These are phyloP conservation scores for Pleurotus djamor DNA, from an alignment of 768 basidiomycete genomes.

Conservation along the genomic window DNA sequence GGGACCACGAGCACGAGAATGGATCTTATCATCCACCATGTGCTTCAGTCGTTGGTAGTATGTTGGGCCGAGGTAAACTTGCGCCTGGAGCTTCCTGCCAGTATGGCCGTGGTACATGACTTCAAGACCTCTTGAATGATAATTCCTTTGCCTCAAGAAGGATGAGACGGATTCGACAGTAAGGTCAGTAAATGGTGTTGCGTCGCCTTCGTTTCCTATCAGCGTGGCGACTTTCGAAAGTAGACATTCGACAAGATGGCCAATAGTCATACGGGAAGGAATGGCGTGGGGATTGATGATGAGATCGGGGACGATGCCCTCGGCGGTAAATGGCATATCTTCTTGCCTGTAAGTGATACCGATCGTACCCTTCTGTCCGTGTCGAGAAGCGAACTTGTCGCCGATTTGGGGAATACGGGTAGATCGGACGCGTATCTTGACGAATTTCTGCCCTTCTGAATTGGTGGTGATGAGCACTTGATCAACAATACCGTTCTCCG, in stretches of 20 bases:
- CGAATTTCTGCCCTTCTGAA: slow-evolving; percentile 94
- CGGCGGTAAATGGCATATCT: slow-evolving; percentile 98
- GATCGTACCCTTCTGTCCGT: slow-evolving; percentile 99
- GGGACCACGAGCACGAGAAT: slow-evolving; percentile 95
- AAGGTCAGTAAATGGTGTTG: slow-evolving; percentile 97
- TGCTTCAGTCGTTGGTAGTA: slow-evolving; percentile 99
- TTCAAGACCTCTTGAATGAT: slow-evolving; percentile 96
- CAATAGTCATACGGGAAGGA: slow-evolving; percentile 99
- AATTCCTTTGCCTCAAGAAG: slow-evolving; percentile 84
- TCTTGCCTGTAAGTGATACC: slow-evolving; percentile 99
- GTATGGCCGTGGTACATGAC: slow-evolving; percentile 99
- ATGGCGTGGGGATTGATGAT: slow-evolving; percentile 99
- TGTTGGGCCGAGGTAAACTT: slow-evolving; percentile 97
- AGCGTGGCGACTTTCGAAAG: slow-evolving; percentile 95
- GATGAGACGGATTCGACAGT: slow-evolving; percentile 98
- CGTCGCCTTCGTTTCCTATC: slow-evolving; percentile 96
- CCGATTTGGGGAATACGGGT: slow-evolving; percentile 97
- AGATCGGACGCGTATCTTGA: slow-evolving; percentile 94
- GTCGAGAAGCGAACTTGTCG: slow-evolving; percentile 99
- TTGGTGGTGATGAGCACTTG: slow-evolving; percentile 97
- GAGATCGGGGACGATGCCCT: slow-evolving; percentile 95
- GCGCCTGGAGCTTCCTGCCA: slow-evolving; percentile 96
- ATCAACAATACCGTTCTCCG: slow-evolving; percentile 97
- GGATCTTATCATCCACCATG: slow-evolving; percentile 99
- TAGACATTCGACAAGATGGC: slow-evolving; percentile 98